Evolutionary conservation across 306 rosid species (phyloP).

Genomic region (Cotoneaster glaucophyllus): DNA sequence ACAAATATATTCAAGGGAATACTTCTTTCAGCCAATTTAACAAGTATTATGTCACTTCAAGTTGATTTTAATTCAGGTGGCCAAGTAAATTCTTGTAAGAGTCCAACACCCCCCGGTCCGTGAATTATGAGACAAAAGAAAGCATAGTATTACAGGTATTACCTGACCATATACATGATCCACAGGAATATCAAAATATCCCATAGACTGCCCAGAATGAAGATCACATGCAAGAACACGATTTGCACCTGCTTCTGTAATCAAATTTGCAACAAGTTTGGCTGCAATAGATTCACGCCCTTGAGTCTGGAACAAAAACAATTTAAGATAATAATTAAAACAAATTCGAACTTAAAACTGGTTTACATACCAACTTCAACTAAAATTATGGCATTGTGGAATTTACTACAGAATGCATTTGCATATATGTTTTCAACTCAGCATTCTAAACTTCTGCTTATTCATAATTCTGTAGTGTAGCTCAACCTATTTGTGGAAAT

Average conservation of each 20-base stretch:
- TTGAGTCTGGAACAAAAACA: conserved; percentile 59
- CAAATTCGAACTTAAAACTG: conserved; percentile 7
- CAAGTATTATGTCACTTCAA: neutral
- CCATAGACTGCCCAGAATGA: conserved; percentile 99
- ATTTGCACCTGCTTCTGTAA: conserved; percentile 98
- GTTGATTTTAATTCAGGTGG: neutral
- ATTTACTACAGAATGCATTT: conserved; percentile 1
- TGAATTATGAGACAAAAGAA: neutral
- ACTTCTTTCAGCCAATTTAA: neutral
- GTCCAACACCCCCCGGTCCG: neutral
- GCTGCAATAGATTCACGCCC: conserved; percentile 99
- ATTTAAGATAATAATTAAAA: conserved; percentile 7
- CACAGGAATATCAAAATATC: conserved; percentile 96
- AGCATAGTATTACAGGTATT: conserved; percentile 4
- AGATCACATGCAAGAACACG: conserved; percentile 99
- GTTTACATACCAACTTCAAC: neutral
- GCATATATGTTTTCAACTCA: neutral
- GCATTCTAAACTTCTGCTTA: neutral
- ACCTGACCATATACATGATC: conserved; percentile 99
- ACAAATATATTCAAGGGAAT: neutral
- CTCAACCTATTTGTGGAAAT: neutral
- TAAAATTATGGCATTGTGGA: neutral
- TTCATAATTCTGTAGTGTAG: neutral
- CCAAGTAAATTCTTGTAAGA: neutral
- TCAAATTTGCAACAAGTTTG: conserved; percentile 96